Conservation (phyloP, 2,329 filamentous ascomycete species). For the Microthyrium microscopicum region DNA sequence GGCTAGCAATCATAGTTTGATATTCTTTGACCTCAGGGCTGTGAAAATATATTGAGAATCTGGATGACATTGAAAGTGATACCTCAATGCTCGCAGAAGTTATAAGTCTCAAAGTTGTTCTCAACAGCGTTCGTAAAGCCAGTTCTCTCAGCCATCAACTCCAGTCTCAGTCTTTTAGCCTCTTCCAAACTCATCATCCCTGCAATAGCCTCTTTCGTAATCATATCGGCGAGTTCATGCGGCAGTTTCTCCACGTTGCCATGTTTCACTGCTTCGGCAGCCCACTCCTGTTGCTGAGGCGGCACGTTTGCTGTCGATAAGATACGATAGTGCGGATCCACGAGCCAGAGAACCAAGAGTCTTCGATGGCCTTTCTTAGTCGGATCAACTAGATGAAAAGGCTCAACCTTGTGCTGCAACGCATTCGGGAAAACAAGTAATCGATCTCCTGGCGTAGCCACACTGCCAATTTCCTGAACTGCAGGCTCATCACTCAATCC, state of each 20-base stretch:
- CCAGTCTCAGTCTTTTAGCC: neutral
- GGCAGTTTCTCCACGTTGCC: neutral
- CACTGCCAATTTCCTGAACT: conserved; percentile 1
- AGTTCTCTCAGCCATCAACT: neutral
- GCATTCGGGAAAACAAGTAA: conserved; percentile 1
- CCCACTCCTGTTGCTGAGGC: conserved; percentile 34
- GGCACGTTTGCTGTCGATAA: conserved; percentile 36
- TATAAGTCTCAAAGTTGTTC: neutral
- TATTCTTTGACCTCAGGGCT: no score
- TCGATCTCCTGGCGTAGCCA: neutral
- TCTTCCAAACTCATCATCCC: conserved; percentile 1
- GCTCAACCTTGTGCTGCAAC: conserved; percentile 34
- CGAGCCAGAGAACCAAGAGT: conserved; percentile 41
- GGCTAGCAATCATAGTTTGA: no score
- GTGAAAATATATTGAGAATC: no score
- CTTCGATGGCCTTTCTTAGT: conserved; percentile 38
- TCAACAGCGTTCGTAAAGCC: neutral
- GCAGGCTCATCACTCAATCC: conserved; percentile 1
- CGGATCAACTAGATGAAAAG: conserved; percentile 33
- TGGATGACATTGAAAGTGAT: no score
- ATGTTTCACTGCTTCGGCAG: conserved; percentile 13
- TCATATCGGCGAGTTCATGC: neutral
- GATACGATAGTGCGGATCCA: conserved; percentile 37
- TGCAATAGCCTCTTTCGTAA: neutral
- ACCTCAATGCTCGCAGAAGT: conserved; percentile 1